Base-by-base conservation (phyloP, 2,329 filamentous ascomycete species). In the Cadophora sp. region DNA sequence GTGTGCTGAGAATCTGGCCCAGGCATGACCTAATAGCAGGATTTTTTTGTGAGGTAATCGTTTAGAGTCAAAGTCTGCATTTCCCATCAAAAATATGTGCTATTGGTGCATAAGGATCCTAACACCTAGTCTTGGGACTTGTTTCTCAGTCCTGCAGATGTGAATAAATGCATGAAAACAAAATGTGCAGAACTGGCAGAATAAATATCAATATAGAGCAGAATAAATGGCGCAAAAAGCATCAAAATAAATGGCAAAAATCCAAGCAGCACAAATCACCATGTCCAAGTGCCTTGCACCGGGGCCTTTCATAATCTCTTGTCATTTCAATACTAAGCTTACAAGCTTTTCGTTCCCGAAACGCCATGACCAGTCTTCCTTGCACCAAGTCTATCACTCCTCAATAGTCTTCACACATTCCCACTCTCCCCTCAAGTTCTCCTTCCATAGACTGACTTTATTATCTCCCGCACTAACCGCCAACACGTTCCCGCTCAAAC, bases 401-500 rank as follows among this genome's bases (percentile, higher is more conserved):
- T 97, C 95, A 78, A 99, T 94, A 67, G 93, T 94, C 87, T 97
- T 97, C 72, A 98, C 93, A 76, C 92, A 93, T 81, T 98, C 94
- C 96, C 96, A 99, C 78, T 97, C 93, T 64, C 96, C 96, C 78
- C 91, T 92, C 74, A 99, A 83, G 79, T 97, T 97, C 86, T 99
- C 96, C 86, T 98, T 99, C 95, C 95, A 99, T 79, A 99, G 81
- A 63, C 91, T 96, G 65, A 99, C 94, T 82, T 96, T 94, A 84
- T 99, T 99, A 81, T 99, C 95, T 30, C 91, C 93, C 47, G 93
- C 93, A 77, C 92, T 96, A 70, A 97, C 93, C 11, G 96, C 96
- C 74, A 99, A 84, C 22, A 98, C 94, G 78, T 99, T 99, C 62
- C 96, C 96, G 79, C 93, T 97, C 77, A 98, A 84, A 75, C 94